A percentile compares a stretch with the other conserved stretches of the same genome.
Conservation (phyloP, 257 asterid genomes). For the Vinca minor region DNA sequence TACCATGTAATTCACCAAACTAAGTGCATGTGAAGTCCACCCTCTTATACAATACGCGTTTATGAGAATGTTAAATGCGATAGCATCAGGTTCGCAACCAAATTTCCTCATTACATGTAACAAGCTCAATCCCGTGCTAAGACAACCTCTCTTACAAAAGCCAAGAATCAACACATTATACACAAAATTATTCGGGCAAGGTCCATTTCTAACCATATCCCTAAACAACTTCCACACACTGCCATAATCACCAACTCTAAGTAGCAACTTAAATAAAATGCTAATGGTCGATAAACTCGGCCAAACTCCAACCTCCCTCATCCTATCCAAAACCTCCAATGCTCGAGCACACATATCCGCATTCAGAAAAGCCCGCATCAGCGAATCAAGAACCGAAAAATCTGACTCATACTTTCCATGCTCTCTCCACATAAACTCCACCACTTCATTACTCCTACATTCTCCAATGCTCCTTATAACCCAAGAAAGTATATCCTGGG, state of each 20-base stretch:
- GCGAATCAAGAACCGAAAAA: conserved; percentile 59
- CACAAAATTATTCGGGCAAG: conserved; percentile 45
- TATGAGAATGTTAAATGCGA: conserved; percentile 63
- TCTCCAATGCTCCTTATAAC: conserved; percentile 56
- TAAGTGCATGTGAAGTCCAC: conserved; percentile 48
- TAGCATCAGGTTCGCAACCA: conserved; percentile 63
- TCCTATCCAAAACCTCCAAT: conserved; percentile 49
- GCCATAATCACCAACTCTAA: conserved; percentile 58
- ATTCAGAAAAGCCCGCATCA: conserved; percentile 69
- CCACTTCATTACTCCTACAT: conserved; percentile 48
- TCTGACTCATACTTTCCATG: conserved; percentile 29
- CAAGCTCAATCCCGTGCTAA: conserved; percentile 62
- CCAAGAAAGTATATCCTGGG: conserved; percentile 71
- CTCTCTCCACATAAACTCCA: conserved; percentile 49
- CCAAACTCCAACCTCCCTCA: conserved; percentile 54
- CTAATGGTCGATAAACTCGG: conserved; percentile 63
- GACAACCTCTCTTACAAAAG: conserved; percentile 57
- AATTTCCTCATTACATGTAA: conserved; percentile 58
- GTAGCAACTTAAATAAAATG: conserved; percentile 51
- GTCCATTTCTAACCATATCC: conserved; percentile 61
- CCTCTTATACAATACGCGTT: conserved; percentile 76
- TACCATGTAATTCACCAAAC: conserved; percentile 56
- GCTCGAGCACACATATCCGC: conserved; percentile 58
- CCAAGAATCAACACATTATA: conserved; percentile 74
- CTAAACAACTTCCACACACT: conserved; percentile 72